phyloP scores from a whole-genome alignment of 768 basidiomycete species.

The Pholiota conissans region DNA sequence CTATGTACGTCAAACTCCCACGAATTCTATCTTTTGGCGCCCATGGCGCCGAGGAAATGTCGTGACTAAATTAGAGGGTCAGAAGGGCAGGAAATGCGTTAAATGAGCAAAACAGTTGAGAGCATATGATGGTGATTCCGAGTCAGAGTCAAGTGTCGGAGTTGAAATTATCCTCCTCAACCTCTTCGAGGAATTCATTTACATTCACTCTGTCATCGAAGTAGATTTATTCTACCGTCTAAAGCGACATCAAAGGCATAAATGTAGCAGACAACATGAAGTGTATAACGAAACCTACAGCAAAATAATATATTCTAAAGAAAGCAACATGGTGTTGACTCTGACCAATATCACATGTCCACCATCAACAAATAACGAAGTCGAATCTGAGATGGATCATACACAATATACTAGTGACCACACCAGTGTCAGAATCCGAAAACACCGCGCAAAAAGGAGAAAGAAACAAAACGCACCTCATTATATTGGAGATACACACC shows the following conservation, averaged over 20 bases:
- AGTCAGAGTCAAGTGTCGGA: too few relatives aligned
- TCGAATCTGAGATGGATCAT: conserved; percentile 9
- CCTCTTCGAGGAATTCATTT: too few relatives aligned
- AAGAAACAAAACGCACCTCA: conserved; percentile 1
- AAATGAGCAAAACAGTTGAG: too few relatives aligned
- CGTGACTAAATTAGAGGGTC: too few relatives aligned
- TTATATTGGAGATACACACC: conserved; percentile 10
- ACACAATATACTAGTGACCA: conserved; percentile 14
- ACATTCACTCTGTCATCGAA: too few relatives aligned
- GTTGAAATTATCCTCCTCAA: too few relatives aligned
- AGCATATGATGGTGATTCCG: too few relatives aligned
- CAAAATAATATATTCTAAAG: neutral
- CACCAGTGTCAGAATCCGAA: neutral
- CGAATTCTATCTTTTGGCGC: neutral
- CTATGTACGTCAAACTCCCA: neutral
- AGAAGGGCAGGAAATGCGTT: too few relatives aligned
- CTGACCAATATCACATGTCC: neutral
- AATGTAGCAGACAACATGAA: neutral
- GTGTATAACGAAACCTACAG: neutral
- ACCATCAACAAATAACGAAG: conserved; percentile 8
- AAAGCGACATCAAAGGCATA: neutral
- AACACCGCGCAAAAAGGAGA: neutral
- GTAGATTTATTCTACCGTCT: too few relatives aligned
- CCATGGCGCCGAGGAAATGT: too few relatives aligned
- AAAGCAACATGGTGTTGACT: neutral